A percentile compares a stretch with the other conserved stretches of the same genome.
phyloP scores from a whole-genome alignment of 164 flowering plant genomes.

The Vitis labrusca region DNA sequence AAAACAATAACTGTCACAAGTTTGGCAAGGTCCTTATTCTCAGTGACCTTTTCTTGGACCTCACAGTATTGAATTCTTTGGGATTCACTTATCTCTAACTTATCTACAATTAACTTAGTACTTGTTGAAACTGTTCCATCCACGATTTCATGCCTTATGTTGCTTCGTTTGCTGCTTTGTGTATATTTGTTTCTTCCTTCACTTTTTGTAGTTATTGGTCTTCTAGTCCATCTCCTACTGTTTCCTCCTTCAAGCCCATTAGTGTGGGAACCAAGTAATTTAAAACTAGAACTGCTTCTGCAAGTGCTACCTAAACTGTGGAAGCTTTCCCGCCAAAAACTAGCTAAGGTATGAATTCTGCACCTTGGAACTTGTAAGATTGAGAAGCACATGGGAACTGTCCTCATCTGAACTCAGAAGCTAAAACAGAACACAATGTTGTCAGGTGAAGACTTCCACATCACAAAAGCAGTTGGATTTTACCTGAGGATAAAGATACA shows the following conservation, averaged over 20 bases:
- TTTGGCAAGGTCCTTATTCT: slow-evolving; percentile 35
- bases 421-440: slow-evolving; percentile 3
- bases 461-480: slow-evolving; percentile 13
- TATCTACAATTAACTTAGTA: slow-evolving; percentile 29
- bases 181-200: slow-evolving; percentile 31
- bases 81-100: slow-evolving; percentile 22
- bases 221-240: slow-evolving; percentile 43
- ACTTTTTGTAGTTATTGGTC: slow-evolving; percentile 37
- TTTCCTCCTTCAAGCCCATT: slow-evolving; percentile 33
- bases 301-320: slow-evolving; percentile 21
- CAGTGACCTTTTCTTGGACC: slow-evolving; percentile 33
- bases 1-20: slow-evolving; percentile 59
- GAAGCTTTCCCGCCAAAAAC: slow-evolving; percentile 41
- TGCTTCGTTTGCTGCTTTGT: slow-evolving; percentile 34
- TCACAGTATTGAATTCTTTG: slow-evolving; percentile 36
- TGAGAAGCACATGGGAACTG: slow-evolving; percentile 53
- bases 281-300: slow-evolving; percentile 27
- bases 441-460: slow-evolving; percentile 6
- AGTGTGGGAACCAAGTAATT: slow-evolving; percentile 34
- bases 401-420: slow-evolving; percentile 39
- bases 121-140: slow-evolving; percentile 35
- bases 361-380: slow-evolving; percentile 52
- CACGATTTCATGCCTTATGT: slow-evolving; percentile 31
- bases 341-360: slow-evolving; percentile 40
- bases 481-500: slow-evolving; percentile 11